Evolutionary conservation across 1,284 basidiomycete species (phyloP).

Genomic region (Trametes hirsuta): DNA sequence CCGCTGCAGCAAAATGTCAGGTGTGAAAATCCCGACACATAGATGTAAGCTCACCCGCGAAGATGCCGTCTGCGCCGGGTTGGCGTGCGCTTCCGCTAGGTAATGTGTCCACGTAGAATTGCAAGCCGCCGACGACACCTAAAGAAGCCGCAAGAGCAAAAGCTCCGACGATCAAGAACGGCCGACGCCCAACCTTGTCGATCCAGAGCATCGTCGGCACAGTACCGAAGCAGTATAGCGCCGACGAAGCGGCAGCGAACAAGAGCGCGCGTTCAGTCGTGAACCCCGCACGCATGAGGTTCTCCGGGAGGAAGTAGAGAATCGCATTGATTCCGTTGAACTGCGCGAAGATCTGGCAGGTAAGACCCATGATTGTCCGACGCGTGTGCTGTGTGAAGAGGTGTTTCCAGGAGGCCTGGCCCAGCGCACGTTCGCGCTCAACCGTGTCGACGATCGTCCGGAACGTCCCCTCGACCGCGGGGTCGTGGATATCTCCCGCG

Average conservation of each 20-base stretch:
- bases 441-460: constrained; percentile 47
- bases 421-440: constrained; percentile 43
- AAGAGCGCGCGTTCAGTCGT: constrained; percentile 46
- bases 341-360: constrained; percentile 58
- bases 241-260: constrained; percentile 56
- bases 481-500: constrained; percentile 44
- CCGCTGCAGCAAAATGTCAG: constrained; percentile 7
- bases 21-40: constrained; percentile 23
- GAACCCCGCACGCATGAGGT: constrained; percentile 54
- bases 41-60: constrained; percentile 40
- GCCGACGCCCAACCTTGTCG: constrained; percentile 55
- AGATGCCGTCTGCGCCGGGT: constrained; percentile 49
- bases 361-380: constrained; percentile 50
- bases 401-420: constrained; percentile 46
- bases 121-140: constrained; percentile 48
- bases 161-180: constrained; percentile 54
- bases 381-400: constrained; percentile 51
- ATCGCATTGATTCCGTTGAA: constrained; percentile 63
- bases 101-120: constrained; percentile 45
- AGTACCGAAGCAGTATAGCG: constrained; percentile 60
- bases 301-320: constrained; percentile 57
- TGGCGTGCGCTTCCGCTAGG: constrained; percentile 40
- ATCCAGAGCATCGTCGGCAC: constrained; percentile 61
- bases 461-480: constrained; percentile 42
- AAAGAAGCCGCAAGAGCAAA: constrained; percentile 44